Percentiles rank a stretch among this genome's conserved stretches.
Evolutionary conservation across 2,329 filamentous ascomycete genomes (phyloP).

Genomic region (Colletotrichum cordylinicola): DNA sequence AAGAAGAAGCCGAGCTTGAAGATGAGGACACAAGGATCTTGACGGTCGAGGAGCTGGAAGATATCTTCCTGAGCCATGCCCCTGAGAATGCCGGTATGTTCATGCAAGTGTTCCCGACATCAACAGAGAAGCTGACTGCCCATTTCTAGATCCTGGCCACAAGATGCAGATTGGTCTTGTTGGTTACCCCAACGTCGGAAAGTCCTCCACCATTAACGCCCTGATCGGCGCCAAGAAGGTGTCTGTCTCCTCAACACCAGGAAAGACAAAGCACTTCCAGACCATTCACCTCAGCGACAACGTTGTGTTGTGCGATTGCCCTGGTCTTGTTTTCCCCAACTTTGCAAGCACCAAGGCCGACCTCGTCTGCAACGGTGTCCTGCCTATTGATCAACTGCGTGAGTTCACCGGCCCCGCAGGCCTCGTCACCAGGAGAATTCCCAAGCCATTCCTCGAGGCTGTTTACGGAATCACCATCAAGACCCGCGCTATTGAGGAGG

Average conservation of each 20-base stretch:
- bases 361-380: slow-evolving; percentile 90
- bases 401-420: slow-evolving; percentile 89
- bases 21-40: slow-evolving; percentile 79
- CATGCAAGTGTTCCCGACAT: background rate
- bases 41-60: slow-evolving; percentile 91
- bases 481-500: slow-evolving; percentile 84
- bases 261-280: slow-evolving; percentile 99
- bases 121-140: slow-evolving; percentile 9
- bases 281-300: slow-evolving; percentile 92
- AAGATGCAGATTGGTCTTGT: slow-evolving; percentile 94
- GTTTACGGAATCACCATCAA: slow-evolving; percentile 92
- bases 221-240: slow-evolving; percentile 99
- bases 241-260: slow-evolving; percentile 94
- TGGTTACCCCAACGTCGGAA: slow-evolving; percentile 98
- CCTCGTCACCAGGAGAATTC: slow-evolving; percentile 84
- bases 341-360: slow-evolving; percentile 97
- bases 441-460: slow-evolving; percentile 86
- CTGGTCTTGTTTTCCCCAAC: slow-evolving; percentile 97
- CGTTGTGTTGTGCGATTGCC: slow-evolving; percentile 95
- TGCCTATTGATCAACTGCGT: slow-evolving; percentile 95
- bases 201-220: slow-evolving; percentile 98
- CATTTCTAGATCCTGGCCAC: slow-evolving; percentile 45
- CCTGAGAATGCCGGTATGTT: slow-evolving; percentile 57
- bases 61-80: slow-evolving; percentile 80
- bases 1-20: slow-evolving; percentile 41